Evolutionary conservation across 2,329 filamentous ascomycete genomes (phyloP).

Genomic region (Xylariaceae sp.): DNA sequence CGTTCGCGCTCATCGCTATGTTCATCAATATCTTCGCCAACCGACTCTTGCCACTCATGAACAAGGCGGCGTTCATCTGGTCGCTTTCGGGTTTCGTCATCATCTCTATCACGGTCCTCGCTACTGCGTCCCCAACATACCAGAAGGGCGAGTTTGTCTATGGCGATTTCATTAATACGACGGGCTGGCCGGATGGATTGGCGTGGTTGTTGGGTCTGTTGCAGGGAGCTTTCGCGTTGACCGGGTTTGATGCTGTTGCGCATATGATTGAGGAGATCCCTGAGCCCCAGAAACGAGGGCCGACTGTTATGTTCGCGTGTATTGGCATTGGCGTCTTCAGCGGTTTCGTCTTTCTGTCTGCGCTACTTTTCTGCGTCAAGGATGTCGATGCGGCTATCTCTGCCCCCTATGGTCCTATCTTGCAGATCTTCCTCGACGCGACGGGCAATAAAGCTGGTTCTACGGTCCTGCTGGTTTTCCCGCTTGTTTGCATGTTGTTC

Average conservation of each 20-base stretch:
- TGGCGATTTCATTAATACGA: conserved; percentile 62
- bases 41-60: conserved; percentile 58
- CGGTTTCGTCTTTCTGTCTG: conserved; percentile 58
- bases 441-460: conserved; percentile 59
- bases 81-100: conserved; percentile 64
- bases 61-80: conserved; percentile 68
- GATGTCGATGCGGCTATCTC: conserved; percentile 53
- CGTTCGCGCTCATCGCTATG: conserved; percentile 57
- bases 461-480: conserved; percentile 64
- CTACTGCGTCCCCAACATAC: conserved; percentile 62
- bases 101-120: conserved; percentile 65
- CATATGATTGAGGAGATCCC: conserved; percentile 59
- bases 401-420: conserved; percentile 53
- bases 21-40: conserved; percentile 63
- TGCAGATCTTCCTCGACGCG: conserved; percentile 60
- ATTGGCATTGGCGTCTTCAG: conserved; percentile 60
- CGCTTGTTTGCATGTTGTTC: conserved; percentile 60
- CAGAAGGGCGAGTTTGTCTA: conserved; percentile 64
- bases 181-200: conserved; percentile 66
- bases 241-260: conserved; percentile 50
- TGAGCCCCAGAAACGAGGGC: conserved; percentile 32
- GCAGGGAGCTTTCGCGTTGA: conserved; percentile 48
- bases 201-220: conserved; percentile 54
- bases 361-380: conserved; percentile 60
- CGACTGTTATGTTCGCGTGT: conserved; percentile 45